Evolutionary conservation across 75 land plant species (phyloP).

Genomic region (Azolla pinnata): DNA sequence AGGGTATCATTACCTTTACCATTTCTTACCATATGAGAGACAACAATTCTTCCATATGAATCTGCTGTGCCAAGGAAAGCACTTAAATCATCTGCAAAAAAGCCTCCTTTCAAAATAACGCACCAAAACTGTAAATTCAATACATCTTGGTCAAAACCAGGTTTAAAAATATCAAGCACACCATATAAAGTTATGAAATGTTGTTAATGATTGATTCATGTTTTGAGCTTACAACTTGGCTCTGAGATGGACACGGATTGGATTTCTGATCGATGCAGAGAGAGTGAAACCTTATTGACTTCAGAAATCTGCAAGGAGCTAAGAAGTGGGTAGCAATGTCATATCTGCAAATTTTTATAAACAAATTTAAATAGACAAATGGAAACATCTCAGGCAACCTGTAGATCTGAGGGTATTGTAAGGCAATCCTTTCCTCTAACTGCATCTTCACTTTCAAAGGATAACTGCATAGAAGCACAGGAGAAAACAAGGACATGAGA

Average conservation of each 20-base stretch:
- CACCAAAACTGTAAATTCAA: too few relatives aligned
- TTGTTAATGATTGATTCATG: not conserved
- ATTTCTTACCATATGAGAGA: constrained; percentile 40
- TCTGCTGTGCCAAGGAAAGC: constrained; percentile 66
- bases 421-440: constrained; percentile 65
- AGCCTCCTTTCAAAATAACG: too few relatives aligned
- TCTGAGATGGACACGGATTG: not conserved
- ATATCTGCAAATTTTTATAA: not conserved
- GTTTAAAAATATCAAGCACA: not conserved
- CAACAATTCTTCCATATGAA: constrained; percentile 71
- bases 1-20: constrained; percentile 29
- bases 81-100: constrained; percentile 36
- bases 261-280: not conserved
- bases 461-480: constrained; percentile 16
- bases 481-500: not conserved
- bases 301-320: not conserved
- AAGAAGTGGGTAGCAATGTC: too few relatives aligned
- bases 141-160: not conserved
- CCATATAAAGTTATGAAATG: not conserved
- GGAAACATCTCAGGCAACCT: constrained; percentile 25
- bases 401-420: constrained; percentile 43
- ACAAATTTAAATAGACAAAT: not conserved
- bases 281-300: not conserved
- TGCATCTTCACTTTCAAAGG: constrained; percentile 29
- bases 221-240: not conserved